phyloP scores from a whole-genome alignment of 78 protist species.

The Dictyostelium purpureum region DNA sequence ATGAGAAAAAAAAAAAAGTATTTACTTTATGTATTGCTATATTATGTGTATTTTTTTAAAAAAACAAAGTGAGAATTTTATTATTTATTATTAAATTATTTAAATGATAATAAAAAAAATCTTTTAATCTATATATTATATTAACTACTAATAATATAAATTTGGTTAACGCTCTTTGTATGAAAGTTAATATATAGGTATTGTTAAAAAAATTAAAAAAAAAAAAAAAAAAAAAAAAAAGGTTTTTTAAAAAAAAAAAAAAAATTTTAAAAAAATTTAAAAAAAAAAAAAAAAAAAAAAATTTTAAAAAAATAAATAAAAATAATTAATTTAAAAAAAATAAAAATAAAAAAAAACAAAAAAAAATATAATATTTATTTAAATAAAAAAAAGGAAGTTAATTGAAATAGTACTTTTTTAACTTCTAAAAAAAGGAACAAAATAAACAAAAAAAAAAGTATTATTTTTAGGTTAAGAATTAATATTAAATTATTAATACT shows the following conservation, averaged over 20 bases:
- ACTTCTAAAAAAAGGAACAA: too few species aligned
- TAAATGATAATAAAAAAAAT: neutral
- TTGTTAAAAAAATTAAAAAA: neutral
- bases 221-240: neutral
- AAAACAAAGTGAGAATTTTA: neutral
- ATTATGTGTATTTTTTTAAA: neutral
- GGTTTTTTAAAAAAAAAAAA: neutral
- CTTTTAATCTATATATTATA: neutral
- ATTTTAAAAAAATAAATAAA: neutral
- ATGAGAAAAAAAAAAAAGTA: neutral
- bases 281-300: neutral
- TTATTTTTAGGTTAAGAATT: neutral
- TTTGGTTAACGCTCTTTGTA: too few species aligned
- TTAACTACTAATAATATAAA: too few species aligned
- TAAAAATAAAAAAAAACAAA: too few species aligned
- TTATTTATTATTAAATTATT: neutral
- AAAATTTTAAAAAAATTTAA: neutral
- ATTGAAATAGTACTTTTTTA: too few species aligned
- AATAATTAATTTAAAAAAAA: neutral
- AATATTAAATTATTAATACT: neutral
- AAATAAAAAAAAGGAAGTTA: neutral
- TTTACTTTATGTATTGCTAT: neutral
- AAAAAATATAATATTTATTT: too few species aligned
- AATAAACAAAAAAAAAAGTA: too few species aligned
- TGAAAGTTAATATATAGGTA: too few species aligned